Conservation (phyloP, 169 alveolate genomes). For the Plasmodium reichenowi region DNA sequence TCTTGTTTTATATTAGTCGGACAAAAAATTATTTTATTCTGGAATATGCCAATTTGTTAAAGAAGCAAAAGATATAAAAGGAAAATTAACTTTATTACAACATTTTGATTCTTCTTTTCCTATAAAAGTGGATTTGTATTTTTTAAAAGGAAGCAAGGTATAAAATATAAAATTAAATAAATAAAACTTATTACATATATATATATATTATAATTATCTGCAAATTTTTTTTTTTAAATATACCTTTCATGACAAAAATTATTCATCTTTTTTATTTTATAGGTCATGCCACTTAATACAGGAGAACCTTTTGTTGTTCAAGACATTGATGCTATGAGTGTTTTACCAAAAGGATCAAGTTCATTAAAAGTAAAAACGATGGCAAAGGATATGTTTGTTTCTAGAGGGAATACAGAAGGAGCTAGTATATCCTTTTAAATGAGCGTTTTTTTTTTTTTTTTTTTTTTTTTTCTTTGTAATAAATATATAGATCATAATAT, state of each 20-base stretch:
- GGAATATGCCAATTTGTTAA: slow-evolving; percentile 81
- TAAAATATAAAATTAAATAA: slow-evolving; percentile 17
- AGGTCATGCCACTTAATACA: slow-evolving; percentile 51
- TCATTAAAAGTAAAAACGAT: slow-evolving; percentile 77
- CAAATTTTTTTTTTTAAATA: neutral
- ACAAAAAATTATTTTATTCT: slow-evolving; percentile 77
- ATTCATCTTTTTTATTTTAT: neutral
- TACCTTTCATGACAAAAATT: neutral
- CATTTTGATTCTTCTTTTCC: slow-evolving; percentile 75
- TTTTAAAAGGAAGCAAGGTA: slow-evolving; percentile 77
- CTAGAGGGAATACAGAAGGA: slow-evolving; percentile 78
- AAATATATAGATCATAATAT: too few relatives aligned
- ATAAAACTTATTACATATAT: neutral
- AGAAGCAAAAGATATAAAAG: slow-evolving; percentile 77
- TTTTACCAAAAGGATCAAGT: slow-evolving; percentile 77
- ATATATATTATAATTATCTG: neutral
- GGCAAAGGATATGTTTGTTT: slow-evolving; percentile 76
- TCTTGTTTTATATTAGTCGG: slow-evolving; percentile 64
- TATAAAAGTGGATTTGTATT: slow-evolving; percentile 66
- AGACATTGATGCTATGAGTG: slow-evolving; percentile 74
- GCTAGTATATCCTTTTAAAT: slow-evolving; percentile 77
- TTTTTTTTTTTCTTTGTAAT: slow-evolving; percentile 21
- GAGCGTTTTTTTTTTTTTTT: neutral
- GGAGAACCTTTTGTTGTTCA: slow-evolving; percentile 24
- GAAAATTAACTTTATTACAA: slow-evolving; percentile 61